A percentile compares a stretch with the other conserved stretches of the same genome.
These are phyloP conservation scores for Cutaneotrichosporon sp. DNA, from an alignment of 1,284 basidiomycete species.

Conservation along the genomic window DNA sequence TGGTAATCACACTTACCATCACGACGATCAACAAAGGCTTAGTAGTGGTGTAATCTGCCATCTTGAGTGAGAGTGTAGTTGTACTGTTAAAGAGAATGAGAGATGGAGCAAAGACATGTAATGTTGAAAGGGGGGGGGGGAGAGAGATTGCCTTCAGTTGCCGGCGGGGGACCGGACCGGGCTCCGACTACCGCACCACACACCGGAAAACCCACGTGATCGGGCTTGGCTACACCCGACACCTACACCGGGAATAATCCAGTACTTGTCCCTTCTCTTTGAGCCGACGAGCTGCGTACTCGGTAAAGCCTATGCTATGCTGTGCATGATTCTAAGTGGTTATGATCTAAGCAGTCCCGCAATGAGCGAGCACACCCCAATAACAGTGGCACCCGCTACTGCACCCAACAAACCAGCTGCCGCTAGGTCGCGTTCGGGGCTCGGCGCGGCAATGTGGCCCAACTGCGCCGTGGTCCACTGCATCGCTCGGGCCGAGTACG, in stretches of 20 bases:
- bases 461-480: slow-evolving; percentile 24
- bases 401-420: slow-evolving; percentile 28
- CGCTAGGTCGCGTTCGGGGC: slow-evolving; percentile 33
- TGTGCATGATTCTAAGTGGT: slow-evolving; percentile 6
- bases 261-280: too few relatives aligned
- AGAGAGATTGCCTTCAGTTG: slow-evolving; percentile 9
- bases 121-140: not conserved
- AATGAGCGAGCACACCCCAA: slow-evolving; percentile 11
- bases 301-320: slow-evolving; percentile 2
- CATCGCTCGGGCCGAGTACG: slow-evolving; percentile 7
- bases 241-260: not conserved
- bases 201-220: slow-evolving; percentile 1
- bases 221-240: not conserved
- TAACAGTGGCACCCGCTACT: slow-evolving; percentile 13
- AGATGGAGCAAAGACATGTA: not conserved
- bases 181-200: not conserved
- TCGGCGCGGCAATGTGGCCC: slow-evolving; percentile 28
- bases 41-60: slow-evolving; percentile 19
- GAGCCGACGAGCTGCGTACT: too few relatives aligned
- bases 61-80: slow-evolving; percentile 1
- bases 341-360: slow-evolving; percentile 8
- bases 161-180: slow-evolving; percentile 17
- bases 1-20: slow-evolving; percentile 42
- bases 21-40: slow-evolving; percentile 52
- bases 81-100: not conserved